phyloP scores from a whole-genome alignment of 1,284 basidiomycete genomes.

The Rhizoctonia solani region DNA sequence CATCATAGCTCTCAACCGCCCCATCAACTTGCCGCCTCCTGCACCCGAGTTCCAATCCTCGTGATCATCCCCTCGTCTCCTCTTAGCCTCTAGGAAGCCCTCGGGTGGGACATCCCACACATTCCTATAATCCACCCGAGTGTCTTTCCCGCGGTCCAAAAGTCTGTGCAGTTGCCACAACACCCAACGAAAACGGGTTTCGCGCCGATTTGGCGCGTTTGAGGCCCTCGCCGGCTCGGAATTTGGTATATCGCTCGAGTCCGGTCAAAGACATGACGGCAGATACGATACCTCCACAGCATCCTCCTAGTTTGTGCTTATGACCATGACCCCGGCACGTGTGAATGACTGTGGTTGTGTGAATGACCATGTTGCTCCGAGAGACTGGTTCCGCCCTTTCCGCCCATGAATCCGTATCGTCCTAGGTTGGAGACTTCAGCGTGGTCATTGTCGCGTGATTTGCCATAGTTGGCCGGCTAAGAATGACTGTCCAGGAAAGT shows the following conservation, averaged over 20 bases:
- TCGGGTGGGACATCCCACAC: slow-evolving; percentile 89
- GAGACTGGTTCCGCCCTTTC: slow-evolving; percentile 70
- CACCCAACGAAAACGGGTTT: slow-evolving; percentile 93
- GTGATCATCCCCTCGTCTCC: slow-evolving; percentile 31
- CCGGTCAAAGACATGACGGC: slow-evolving; percentile 90
- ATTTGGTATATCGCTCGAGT: slow-evolving; percentile 90
- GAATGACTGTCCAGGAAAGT: slow-evolving; percentile 88
- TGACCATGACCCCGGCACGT: slow-evolving; percentile 46
- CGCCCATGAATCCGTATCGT: slow-evolving; percentile 96
- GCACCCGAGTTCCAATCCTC: slow-evolving; percentile 29
- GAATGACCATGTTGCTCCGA: slow-evolving; percentile 56
- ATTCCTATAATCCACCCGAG: slow-evolving; percentile 86
- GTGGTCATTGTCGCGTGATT: slow-evolving; percentile 95
- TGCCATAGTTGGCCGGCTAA: slow-evolving; percentile 92
- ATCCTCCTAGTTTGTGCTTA: slow-evolving; percentile 44
- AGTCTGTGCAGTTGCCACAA: slow-evolving; percentile 90
- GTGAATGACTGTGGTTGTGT: slow-evolving; percentile 44
- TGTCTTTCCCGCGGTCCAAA: slow-evolving; percentile 87
- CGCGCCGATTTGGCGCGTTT: slow-evolving; percentile 58
- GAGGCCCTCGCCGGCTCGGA: slow-evolving; percentile 84
- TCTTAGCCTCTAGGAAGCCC: slow-evolving; percentile 71
- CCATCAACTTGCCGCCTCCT: slow-evolving; percentile 8
- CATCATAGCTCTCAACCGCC: slow-evolving; percentile 32
- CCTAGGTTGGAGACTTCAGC: slow-evolving; percentile 95
- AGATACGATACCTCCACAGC: slow-evolving; percentile 49